Percentiles rank a stretch among this genome's conserved stretches.
Conservation (phyloP, 148 eudicot species). For the Rhododendron henanense region DNA sequence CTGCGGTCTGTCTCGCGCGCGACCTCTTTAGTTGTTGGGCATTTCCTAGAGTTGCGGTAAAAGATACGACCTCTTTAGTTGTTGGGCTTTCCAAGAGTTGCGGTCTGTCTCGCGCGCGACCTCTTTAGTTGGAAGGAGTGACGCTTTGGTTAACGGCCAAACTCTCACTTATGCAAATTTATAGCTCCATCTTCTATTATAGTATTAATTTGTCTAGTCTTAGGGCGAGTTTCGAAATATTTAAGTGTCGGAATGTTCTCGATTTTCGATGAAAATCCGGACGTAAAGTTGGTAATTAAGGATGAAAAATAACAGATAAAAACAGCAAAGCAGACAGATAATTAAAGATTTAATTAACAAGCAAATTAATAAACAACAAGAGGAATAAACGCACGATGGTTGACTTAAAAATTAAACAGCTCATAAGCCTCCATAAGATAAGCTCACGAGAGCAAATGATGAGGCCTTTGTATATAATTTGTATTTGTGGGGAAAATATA, state of each 20-base stretch:
- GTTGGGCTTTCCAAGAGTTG: no score
- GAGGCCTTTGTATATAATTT: constrained; percentile 13
- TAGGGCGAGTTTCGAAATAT: background rate
- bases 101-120: no score
- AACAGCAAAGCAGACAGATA: constrained; percentile 16
- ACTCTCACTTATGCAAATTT: no score
- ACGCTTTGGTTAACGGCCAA: no score
- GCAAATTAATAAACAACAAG: constrained; percentile 1
- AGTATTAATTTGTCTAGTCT: background rate
- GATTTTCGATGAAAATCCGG: background rate
- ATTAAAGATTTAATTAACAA: background rate
- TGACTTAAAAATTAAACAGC: constrained; percentile 26
- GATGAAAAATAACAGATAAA: background rate
- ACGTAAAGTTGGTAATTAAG: background rate
- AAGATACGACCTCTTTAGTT: no score
- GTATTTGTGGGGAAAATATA: background rate
- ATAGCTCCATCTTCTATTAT: background rate
- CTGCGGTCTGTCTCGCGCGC: no score
- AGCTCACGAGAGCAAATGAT: constrained; percentile 28
- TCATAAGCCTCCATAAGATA: constrained; percentile 22
- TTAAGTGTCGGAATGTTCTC: background rate
- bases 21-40: no score
- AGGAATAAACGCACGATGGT: constrained; percentile 17
- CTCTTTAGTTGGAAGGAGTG: no score
- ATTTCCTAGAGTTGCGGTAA: no score